These are phyloP conservation scores for Ogataea sp. DNA, from an alignment of 805 yeast species.

Conservation along the genomic window DNA sequence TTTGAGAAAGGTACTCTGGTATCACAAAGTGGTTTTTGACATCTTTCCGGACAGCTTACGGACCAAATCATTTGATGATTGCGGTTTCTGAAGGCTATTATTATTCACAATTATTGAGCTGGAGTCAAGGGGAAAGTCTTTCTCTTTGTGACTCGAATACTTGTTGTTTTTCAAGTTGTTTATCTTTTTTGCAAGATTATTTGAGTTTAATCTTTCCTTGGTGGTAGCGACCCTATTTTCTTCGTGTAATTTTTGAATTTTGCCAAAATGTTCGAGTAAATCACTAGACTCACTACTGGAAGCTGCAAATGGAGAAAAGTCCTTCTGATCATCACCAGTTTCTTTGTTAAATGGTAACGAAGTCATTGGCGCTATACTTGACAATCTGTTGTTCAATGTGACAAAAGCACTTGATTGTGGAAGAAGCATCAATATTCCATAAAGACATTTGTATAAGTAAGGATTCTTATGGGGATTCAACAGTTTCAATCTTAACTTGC, in stretches of 20 bases:
- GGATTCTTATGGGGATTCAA: slow-evolving; percentile 81
- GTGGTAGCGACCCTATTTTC: not conserved
- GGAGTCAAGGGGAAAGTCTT: slow-evolving; percentile 8
- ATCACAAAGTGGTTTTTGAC: not conserved
- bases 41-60: slow-evolving; percentile 17
- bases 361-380: slow-evolving; percentile 40
- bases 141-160: not conserved
- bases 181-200: not conserved
- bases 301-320: not conserved
- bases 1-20: too few relatives aligned
- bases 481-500: slow-evolving; percentile 78
- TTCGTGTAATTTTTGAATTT: slow-evolving; percentile 37
- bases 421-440: slow-evolving; percentile 85
- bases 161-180: slow-evolving; percentile 1
- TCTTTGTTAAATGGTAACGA: not conserved
- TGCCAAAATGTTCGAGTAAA: slow-evolving; percentile 38
- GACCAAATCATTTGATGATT: slow-evolving; percentile 9
- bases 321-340: not conserved
- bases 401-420: slow-evolving; percentile 91
- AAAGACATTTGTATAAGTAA: slow-evolving; percentile 75
- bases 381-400: slow-evolving; percentile 70
- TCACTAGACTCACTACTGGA: slow-evolving; percentile 13
- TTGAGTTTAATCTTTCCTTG: not conserved
- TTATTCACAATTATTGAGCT: slow-evolving; percentile 9
- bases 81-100: slow-evolving; percentile 12